A percentile compares a stretch with the other conserved stretches of the same genome.
Evolutionary conservation across 2,329 filamentous ascomycete genomes (phyloP).

Genomic region (Pseudogymnoascus sp.): DNA sequence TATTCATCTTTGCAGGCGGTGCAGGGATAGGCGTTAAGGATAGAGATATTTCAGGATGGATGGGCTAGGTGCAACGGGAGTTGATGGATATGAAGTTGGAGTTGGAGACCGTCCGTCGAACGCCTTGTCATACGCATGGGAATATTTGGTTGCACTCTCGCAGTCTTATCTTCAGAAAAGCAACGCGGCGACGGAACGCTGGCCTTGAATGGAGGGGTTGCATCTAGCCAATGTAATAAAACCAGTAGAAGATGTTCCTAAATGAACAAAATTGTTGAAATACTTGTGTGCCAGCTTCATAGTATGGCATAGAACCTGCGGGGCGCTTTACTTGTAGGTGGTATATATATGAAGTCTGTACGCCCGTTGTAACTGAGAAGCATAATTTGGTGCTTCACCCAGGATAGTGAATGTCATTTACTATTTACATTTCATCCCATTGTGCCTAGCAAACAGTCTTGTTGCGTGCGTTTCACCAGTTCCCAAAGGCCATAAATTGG

Average conservation of each 20-base stretch:
- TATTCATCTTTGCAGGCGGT: neutral
- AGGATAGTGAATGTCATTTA: neutral
- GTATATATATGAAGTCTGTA: neutral
- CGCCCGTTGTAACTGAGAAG: neutral
- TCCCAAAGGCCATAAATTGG: too few relatives aligned
- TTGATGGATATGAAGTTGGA: neutral
- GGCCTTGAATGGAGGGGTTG: neutral
- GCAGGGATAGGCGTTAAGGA: neutral
- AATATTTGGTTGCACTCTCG: neutral
- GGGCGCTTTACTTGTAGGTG: neutral
- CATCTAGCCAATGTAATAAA: neutral
- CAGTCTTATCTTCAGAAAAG: neutral
- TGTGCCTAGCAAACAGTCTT: neutral
- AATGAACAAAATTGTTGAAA: neutral
- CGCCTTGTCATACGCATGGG: neutral
- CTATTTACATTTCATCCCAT: neutral
- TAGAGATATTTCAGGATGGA: neutral
- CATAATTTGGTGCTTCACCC: neutral
- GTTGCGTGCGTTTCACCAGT: too few relatives aligned
- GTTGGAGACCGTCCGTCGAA: neutral
- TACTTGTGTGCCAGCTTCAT: neutral
- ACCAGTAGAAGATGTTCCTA: neutral
- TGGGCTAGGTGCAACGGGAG: neutral
- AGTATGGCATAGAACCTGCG: neutral
- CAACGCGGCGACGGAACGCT: neutral